phyloP scores from a whole-genome alignment of 805 yeast genomes.

The Teunomyces tritomae region DNA sequence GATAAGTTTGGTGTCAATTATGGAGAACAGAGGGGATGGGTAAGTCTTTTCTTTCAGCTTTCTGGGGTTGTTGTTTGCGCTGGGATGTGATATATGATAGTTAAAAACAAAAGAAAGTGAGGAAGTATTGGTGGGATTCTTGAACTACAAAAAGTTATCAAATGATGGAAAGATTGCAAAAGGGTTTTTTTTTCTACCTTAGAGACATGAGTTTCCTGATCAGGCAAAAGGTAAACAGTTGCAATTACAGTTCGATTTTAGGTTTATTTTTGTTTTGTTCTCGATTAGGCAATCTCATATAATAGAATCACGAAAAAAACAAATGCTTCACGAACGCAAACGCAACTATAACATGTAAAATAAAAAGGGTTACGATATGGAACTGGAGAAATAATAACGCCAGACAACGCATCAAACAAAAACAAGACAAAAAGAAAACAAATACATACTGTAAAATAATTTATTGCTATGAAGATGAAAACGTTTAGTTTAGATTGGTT shows the following conservation, averaged over 20 bases:
- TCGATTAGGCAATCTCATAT: neutral
- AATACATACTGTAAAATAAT: neutral
- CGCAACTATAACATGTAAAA: too few relatives aligned
- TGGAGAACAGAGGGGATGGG: too few relatives aligned
- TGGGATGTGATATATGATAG: too few relatives aligned
- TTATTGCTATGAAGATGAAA: slow-evolving; percentile 1
- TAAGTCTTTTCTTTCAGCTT: too few relatives aligned
- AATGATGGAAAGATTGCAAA: slow-evolving; percentile 2
- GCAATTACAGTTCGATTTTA: slow-evolving; percentile 8
- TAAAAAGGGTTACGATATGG: too few relatives aligned
- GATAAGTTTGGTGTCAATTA: neutral
- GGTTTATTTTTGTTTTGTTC: slow-evolving; percentile 1
- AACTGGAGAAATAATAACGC: neutral
- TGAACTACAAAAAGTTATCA: slow-evolving; percentile 2
- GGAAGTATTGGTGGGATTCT: slow-evolving; percentile 1
- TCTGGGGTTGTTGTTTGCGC: too few relatives aligned
- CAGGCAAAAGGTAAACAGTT: slow-evolving; percentile 23
- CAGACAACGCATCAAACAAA: neutral
- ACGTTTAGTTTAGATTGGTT: neutral
- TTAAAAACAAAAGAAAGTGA: neutral
- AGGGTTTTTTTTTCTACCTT: slow-evolving; percentile 1
- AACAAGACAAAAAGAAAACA: neutral
- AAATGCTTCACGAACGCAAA: neutral
- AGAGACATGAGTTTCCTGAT: slow-evolving; percentile 14
- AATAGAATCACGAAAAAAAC: neutral